phyloP scores from a whole-genome alignment of 257 asterid genomes.

The Petunia secreta region DNA sequence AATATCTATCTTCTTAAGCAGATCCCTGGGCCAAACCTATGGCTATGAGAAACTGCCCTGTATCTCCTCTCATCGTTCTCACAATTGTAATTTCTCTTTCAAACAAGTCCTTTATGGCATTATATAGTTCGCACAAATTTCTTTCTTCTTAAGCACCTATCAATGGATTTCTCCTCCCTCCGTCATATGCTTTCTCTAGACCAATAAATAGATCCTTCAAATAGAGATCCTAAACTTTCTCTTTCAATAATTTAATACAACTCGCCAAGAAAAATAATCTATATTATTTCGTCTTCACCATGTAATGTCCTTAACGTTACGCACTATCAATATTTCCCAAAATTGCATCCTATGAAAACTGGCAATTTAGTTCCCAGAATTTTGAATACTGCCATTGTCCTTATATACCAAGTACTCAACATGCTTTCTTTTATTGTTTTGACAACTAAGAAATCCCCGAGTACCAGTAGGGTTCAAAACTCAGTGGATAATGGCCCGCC shows the following conservation, averaged over 20 bases:
- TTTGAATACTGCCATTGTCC: neutral
- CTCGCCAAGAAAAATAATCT: neutral
- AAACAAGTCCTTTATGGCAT: neutral
- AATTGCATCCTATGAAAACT: neutral
- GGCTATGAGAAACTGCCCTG: too few species aligned
- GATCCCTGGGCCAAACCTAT: too few species aligned
- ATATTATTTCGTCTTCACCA: neutral
- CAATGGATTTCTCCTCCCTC: neutral
- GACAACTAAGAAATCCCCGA: too few species aligned
- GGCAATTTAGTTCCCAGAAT: neutral
- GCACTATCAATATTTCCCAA: neutral
- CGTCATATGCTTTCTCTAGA: neutral
- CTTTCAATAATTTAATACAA: neutral
- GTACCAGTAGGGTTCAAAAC: too few species aligned
- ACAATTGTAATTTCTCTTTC: neutral
- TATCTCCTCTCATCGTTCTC: neutral
- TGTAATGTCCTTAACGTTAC: neutral
- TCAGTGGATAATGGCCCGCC: too few species aligned
- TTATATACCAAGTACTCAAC: neutral
- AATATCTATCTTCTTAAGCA: constrained; percentile 3
- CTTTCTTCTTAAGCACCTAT: constrained; percentile 10
- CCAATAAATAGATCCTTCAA: neutral
- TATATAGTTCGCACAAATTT: neutral
- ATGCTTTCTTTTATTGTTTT: neutral
- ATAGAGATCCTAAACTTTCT: neutral